Conservation (phyloP, 768 basidiomycete genomes). For the Termitomyces sp. region DNA sequence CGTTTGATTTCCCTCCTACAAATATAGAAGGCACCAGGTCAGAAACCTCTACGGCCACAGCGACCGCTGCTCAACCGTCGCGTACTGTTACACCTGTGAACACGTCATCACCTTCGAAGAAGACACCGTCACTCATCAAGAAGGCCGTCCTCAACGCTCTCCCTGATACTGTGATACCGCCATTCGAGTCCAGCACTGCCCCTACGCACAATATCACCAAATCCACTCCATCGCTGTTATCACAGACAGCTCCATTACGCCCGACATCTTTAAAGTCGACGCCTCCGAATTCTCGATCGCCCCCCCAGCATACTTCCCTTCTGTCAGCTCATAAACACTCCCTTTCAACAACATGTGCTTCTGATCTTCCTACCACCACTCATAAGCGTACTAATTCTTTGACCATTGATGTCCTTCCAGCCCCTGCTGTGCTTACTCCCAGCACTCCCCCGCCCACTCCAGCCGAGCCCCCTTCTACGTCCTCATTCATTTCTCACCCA, state of each 20-base stretch:
- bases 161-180: constrained; percentile 12
- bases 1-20: constrained; percentile 28
- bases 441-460: constrained; percentile 36
- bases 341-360: constrained; percentile 26
- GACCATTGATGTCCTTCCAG: constrained; percentile 8
- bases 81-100: constrained; percentile 31
- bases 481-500: constrained; percentile 16
- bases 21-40: constrained; percentile 24
- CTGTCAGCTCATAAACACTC: constrained; percentile 37
- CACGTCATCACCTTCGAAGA: constrained; percentile 14
- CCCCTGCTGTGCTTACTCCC: constrained; percentile 18
- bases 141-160: constrained; percentile 20
- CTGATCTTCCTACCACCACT: constrained; percentile 13
- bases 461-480: constrained; percentile 22
- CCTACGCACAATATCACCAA: constrained; percentile 16
- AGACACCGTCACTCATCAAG: constrained; percentile 20
- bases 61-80: constrained; percentile 37
- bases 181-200: constrained; percentile 10
- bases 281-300: constrained; percentile 27
- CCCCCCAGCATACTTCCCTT: constrained; percentile 36
- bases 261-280: constrained; percentile 21
- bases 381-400: constrained; percentile 15
- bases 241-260: constrained; percentile 56
- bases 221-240: constrained; percentile 50
- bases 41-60: constrained; percentile 37